Base-by-base conservation (phyloP, 2,329 filamentous ascomycete species). In the Penicillium sp. region DNA sequence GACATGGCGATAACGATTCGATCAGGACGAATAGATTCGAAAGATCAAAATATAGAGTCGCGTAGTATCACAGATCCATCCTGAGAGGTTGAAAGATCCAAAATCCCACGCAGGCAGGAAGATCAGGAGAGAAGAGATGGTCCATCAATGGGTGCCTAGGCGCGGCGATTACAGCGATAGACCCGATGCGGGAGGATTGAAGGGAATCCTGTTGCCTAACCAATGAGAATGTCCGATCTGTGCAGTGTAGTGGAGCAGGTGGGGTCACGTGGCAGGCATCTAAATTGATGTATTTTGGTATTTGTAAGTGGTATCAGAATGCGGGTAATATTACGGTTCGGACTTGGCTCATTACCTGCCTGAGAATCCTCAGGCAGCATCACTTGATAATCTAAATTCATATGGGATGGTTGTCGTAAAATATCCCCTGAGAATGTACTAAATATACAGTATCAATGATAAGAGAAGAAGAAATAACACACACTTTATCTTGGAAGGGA, bases 121-220 rank as follows among this genome's bases (percentile, higher is more conserved):
- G 49, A 13, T 35, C 37, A 54, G 45, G 49, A 47, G 39, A 51
- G 50, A 47, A 54, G 21, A 33, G 39, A 29, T 42, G 19, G 47
- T 56, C 55, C 42, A 50, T 56, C 59, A 51, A 62, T 62, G 60
- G 63, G 49, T 62, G 64, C 58, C 65, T 66, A 58, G 57, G 45
- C 53, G 61, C 55, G 52, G 50, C 62, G 58, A 64, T 54, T 55
- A 52, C 55, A 55, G 56, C 43, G 52, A 59, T 68, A 70, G 68
- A 69, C 64, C 68, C 60, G 66, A 63, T 59, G 57, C 54, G 49
- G 53, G 56, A 58, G 56, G 54, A 66, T 67, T 42, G 57, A 45
- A 65, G 65, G 68, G 69, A 76, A 76, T 76, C 62, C 68, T 76
- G 74, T 73, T 76, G 74, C 74, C 74, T 76, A 74, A 74, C 73